Evolutionary conservation across 352 stramenopile genomes (phyloP), one percentile per base, ranked within the genome.

Genomic region (Globisporangium cylindrosporum): DNA sequence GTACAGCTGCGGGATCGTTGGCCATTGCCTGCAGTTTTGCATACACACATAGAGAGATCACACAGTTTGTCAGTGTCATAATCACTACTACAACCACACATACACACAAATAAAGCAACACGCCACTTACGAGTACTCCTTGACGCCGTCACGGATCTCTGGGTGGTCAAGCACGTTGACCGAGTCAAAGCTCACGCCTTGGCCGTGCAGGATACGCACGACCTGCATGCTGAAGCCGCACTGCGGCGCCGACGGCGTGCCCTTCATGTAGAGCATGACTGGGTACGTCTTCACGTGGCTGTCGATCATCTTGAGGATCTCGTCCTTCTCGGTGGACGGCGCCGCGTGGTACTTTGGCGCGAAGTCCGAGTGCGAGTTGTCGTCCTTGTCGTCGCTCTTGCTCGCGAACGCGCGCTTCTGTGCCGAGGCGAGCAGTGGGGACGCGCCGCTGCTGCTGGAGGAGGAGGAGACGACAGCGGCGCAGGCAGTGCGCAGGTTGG

Each of bases 191-290:
- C 98, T 98, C 68, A 96, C 81, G 71, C 91, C 91, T 73, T 97
- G 84, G 36, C 81, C 78, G 75, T 96, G 89, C 66, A 99, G 75
- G 61, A 99, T 98, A 73, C 94, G 84, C 55, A 99, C 96, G 29
- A 99, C 95, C 73, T 98, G 91, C 74, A 97, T 95, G 55, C 89
- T 98, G 77, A 99, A 99, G 65, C 98, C 98, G 77, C 98, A 99
- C 85, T 98, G 92, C 46, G 98, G 98, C 71, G 93, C 86, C 68
- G 84, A 84, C 41, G 98, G 97, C 67, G 97, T 99, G 63, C 98
- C 98, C 81, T 99, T 99, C 98, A 99, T 99, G 88, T 99, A 99
- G 0, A 99, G 86, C 96, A 99, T 99, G 36, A 99, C 77, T 6
- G 81, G 90, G 81, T 99, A 91, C 68, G 81, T 89, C 71, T 95